Evolutionary conservation across 495 filamentous ascomycete genomes (phyloP).

Genomic region (Aspergillus incahuasiensis): DNA sequence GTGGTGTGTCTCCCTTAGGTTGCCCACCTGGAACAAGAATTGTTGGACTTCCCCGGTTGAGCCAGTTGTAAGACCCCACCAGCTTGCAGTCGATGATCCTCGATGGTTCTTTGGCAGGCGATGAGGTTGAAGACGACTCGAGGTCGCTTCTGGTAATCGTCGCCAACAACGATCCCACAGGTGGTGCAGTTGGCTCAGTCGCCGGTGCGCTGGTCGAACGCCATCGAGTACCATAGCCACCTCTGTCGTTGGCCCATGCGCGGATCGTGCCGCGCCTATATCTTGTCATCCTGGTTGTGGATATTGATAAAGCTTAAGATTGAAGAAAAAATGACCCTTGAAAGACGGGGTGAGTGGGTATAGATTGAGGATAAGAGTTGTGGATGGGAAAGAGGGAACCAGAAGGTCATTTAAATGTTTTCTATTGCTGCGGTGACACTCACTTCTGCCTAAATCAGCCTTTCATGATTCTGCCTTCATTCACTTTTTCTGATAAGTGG

Average conservation of each 20-base stretch:
- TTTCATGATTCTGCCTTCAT: neutral
- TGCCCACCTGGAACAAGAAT: slow-evolving; percentile 51
- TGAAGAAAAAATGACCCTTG: neutral
- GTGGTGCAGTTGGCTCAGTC: slow-evolving; percentile 24
- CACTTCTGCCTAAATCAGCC: neutral
- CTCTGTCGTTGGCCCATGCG: neutral
- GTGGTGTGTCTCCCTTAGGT: neutral
- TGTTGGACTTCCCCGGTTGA: slow-evolving; percentile 29
- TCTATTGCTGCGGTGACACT: neutral
- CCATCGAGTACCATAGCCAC: neutral
- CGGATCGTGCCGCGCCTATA: neutral
- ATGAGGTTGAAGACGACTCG: neutral
- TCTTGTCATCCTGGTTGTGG: neutral
- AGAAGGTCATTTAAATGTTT: neutral
- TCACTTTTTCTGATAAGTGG: neutral
- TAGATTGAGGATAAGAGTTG: neutral
- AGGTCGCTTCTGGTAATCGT: slow-evolving; percentile 19
- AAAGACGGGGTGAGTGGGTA: neutral
- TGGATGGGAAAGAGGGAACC: neutral
- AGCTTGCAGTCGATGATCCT: slow-evolving; percentile 21
- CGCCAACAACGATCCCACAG: slow-evolving; percentile 22
- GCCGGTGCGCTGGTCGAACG: slow-evolving; percentile 19
- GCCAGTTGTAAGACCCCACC: slow-evolving; percentile 54
- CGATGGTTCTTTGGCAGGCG: neutral
- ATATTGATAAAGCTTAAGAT: neutral